Evolutionary conservation across 805 yeast species (phyloP).

Genomic region (Candida nonsorbophila): DNA sequence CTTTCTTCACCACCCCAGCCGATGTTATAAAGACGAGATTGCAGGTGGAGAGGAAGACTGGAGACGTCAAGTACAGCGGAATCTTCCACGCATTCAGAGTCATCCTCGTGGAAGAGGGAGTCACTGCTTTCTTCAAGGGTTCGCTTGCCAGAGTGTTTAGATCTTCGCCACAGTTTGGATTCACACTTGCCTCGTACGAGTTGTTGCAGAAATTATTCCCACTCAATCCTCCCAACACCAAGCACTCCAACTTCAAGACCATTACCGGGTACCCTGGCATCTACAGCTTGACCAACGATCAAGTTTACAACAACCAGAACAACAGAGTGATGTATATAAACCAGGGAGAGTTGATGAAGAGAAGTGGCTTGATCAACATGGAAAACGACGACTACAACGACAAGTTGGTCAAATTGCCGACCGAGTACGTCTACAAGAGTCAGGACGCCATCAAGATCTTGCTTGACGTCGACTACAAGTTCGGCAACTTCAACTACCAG

Average conservation of each 20-base stretch:
- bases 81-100: constrained; percentile 71
- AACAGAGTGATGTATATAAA: constrained; percentile 33
- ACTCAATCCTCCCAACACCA: constrained; percentile 46
- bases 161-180: constrained; percentile 97
- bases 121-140: constrained; percentile 88
- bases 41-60: constrained; percentile 75
- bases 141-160: constrained; percentile 91
- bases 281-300: constrained; percentile 39
- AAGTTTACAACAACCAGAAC: constrained; percentile 37
- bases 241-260: constrained; percentile 38
- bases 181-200: constrained; percentile 96
- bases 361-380: constrained; percentile 22
- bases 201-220: constrained; percentile 78
- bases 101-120: constrained; percentile 78
- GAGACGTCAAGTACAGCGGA: constrained; percentile 74
- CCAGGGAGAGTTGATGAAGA: constrained; percentile 27
- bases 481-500: constrained; percentile 48
- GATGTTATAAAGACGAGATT: constrained; percentile 95
- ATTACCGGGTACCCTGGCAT: constrained; percentile 43
- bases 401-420: constrained; percentile 36
- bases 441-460: constrained; percentile 58
- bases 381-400: constrained; percentile 30
- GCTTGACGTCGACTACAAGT: constrained; percentile 58
- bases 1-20: constrained; percentile 92
- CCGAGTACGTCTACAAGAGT: constrained; percentile 48